A percentile compares a stretch with the other conserved stretches of the same genome.
Conservation (phyloP, 2,329 filamentous ascomycete genomes). For the Trichoderma pleuroti region DNA sequence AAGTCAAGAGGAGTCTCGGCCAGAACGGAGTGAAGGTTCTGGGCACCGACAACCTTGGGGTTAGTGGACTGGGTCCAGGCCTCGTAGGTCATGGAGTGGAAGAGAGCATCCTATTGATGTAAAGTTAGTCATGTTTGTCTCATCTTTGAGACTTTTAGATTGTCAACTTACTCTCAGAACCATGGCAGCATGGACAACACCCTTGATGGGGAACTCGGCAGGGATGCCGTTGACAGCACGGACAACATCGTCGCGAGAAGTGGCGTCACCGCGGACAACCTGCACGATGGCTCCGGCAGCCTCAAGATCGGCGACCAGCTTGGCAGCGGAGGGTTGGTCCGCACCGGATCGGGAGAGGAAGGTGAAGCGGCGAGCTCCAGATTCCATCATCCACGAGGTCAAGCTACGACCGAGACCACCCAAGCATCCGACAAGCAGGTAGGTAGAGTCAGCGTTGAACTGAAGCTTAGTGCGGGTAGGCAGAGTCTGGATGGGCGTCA, state of each 20-base stretch:
- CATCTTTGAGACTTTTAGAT: neutral
- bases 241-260: conserved; percentile 19
- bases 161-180: conserved; percentile 19
- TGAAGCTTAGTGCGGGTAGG: neutral
- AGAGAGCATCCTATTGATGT: conserved; percentile 26
- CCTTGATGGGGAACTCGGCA: conserved; percentile 25
- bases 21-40: conserved; percentile 27
- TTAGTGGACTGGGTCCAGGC: conserved; percentile 25
- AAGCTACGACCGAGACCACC: conserved; percentile 25
- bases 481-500: conserved; percentile 18
- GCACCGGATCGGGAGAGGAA: conserved; percentile 29
- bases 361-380: conserved; percentile 28
- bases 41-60: conserved; percentile 26
- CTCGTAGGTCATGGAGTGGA: conserved; percentile 26
- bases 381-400: conserved; percentile 17
- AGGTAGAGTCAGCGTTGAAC: conserved; percentile 20
- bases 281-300: conserved; percentile 23
- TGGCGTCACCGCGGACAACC: conserved; percentile 26
- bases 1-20: conserved; percentile 31
- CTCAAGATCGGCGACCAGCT: conserved; percentile 23
- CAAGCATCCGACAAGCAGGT: conserved; percentile 25
- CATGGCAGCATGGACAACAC: conserved; percentile 36
- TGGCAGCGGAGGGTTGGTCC: conserved; percentile 22
- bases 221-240: conserved; percentile 23
- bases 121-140: neutral